Evolutionary conservation across 2,329 filamentous ascomycete genomes (phyloP).

Genomic region (Chaetomiaceae sp.): DNA sequence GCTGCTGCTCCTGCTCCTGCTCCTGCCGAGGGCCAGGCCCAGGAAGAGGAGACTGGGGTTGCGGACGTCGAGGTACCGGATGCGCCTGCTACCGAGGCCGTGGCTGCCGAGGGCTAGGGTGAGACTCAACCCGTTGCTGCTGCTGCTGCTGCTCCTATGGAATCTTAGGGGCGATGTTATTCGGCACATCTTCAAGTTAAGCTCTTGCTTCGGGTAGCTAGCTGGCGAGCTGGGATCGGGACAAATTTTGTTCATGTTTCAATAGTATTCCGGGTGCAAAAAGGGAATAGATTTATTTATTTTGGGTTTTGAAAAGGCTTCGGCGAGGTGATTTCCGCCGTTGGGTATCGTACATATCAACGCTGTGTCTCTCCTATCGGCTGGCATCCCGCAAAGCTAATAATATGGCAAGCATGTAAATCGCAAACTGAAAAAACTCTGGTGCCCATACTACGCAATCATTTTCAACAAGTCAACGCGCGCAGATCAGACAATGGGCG

Average conservation of each 20-base stretch:
- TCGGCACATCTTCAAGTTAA: background rate
- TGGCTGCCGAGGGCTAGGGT: background rate
- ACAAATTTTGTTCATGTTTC: background rate
- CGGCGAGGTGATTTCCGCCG: too few relatives aligned
- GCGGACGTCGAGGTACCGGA: constrained; percentile 5
- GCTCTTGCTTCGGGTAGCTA: background rate
- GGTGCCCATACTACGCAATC: too few relatives aligned
- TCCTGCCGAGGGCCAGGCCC: constrained; percentile 9
- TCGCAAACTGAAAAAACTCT: too few relatives aligned
- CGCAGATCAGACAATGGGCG: too few relatives aligned
- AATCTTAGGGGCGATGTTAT: background rate
- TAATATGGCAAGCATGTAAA: too few relatives aligned
- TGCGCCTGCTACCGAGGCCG: background rate
- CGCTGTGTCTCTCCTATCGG: too few relatives aligned
- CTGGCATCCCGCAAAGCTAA: too few relatives aligned
- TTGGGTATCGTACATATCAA: too few relatives aligned
- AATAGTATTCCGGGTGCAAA: background rate
- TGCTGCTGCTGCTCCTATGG: background rate
- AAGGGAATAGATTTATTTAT: constrained; percentile 1
- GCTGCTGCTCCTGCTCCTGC: background rate
- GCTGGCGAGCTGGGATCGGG: too few relatives aligned
- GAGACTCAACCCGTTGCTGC: background rate
- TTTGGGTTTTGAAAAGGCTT: too few relatives aligned
- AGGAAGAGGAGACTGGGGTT: constrained; percentile 3
- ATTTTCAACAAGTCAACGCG: too few relatives aligned